phyloP scores from a whole-genome alignment of 805 yeast genomes.

The Kluyveromyces siamensis region DNA sequence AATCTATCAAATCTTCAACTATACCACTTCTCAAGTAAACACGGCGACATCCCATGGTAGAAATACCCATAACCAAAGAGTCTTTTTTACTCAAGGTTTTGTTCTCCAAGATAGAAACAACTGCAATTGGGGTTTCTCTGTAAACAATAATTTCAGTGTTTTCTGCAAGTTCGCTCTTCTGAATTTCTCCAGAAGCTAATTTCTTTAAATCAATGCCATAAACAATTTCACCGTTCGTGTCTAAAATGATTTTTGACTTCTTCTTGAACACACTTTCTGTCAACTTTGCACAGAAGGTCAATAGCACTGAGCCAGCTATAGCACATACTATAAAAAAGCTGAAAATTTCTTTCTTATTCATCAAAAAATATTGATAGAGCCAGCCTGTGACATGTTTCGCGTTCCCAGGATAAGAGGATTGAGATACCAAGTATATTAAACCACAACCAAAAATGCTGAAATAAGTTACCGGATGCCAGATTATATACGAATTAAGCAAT shows the following conservation, averaged over 20 bases:
- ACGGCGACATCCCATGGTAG: slow-evolving; percentile 55
- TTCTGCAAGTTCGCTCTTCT: slow-evolving; percentile 27
- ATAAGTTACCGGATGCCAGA: slow-evolving; percentile 38
- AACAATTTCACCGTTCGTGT: slow-evolving; percentile 27
- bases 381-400: slow-evolving; percentile 13
- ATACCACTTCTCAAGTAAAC: slow-evolving; percentile 61
- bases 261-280: slow-evolving; percentile 41
- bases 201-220: slow-evolving; percentile 46
- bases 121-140: slow-evolving; percentile 65
- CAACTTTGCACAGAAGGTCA: slow-evolving; percentile 32
- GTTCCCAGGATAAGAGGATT: slow-evolving; percentile 13
- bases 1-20: slow-evolving; percentile 50
- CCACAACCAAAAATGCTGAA: slow-evolving; percentile 15
- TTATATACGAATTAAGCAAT: slow-evolving; percentile 34
- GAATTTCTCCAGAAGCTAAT: slow-evolving; percentile 31
- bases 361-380: slow-evolving; percentile 15
- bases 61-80: slow-evolving; percentile 42
- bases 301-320: slow-evolving; percentile 31
- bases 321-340: slow-evolving; percentile 33
- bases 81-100: slow-evolving; percentile 35
- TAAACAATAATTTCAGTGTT: slow-evolving; percentile 51
- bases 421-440: slow-evolving; percentile 14
- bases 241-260: slow-evolving; percentile 30
- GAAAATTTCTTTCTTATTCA: slow-evolving; percentile 23
- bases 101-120: slow-evolving; percentile 37